Evolutionary conservation across 352 stramenopile genomes (phyloP).

Genomic region (Thalassiosira sp.): DNA sequence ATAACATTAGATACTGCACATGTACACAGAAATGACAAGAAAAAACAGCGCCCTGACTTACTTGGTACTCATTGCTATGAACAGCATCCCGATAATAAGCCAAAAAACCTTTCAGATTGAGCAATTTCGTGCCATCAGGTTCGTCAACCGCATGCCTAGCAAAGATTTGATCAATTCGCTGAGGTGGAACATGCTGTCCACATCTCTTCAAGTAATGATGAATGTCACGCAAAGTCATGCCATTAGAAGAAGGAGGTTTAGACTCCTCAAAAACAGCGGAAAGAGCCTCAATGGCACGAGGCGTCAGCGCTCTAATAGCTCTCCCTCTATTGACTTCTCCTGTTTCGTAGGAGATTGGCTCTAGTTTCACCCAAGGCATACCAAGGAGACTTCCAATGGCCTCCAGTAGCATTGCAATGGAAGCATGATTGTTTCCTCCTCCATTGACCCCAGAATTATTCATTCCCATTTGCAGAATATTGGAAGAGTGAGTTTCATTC

Average conservation of each 20-base stretch:
- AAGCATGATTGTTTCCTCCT: slow-evolving; percentile 18
- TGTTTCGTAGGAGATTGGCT: slow-evolving; percentile 64
- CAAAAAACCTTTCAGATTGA: slow-evolving; percentile 82
- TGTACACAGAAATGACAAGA: slow-evolving; percentile 3
- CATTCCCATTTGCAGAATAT: slow-evolving; percentile 65
- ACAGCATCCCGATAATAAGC: slow-evolving; percentile 77
- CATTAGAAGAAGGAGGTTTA: slow-evolving; percentile 52
- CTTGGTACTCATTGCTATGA: slow-evolving; percentile 70
- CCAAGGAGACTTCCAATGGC: slow-evolving; percentile 68
- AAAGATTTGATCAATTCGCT: slow-evolving; percentile 81
- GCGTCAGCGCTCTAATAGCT: slow-evolving; percentile 52
- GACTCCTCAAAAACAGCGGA: slow-evolving; percentile 74
- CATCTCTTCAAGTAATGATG: slow-evolving; percentile 71
- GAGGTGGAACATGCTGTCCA: slow-evolving; percentile 58
- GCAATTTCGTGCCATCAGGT: slow-evolving; percentile 43
- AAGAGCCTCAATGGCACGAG: slow-evolving; percentile 58
- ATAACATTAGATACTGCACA: slow-evolving; percentile 15
- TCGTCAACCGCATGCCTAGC: slow-evolving; percentile 66
- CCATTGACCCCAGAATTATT: slow-evolving; percentile 58
- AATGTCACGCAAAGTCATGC: slow-evolving; percentile 78
- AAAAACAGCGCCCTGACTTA: slow-evolving; percentile 47
- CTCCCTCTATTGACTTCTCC: slow-evolving; percentile 59
- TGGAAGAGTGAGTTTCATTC: slow-evolving; percentile 58
- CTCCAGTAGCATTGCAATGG: slow-evolving; percentile 63
- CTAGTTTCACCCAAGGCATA: slow-evolving; percentile 57